These are phyloP conservation scores for Plasmodium coatneyi DNA, from an alignment of 169 alveolate species.

Conservation along the genomic window DNA sequence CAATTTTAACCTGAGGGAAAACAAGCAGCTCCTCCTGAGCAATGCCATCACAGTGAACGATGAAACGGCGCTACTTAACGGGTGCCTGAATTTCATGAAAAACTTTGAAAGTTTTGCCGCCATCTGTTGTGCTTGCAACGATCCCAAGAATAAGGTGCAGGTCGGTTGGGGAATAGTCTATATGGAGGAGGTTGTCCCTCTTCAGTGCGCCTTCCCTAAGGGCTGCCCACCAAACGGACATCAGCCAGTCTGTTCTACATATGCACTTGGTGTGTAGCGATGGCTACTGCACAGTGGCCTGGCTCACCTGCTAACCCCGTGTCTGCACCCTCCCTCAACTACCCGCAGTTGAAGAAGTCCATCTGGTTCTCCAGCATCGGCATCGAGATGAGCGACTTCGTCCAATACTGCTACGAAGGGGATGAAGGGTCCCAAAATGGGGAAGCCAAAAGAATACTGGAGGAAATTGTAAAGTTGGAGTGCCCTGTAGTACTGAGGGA, in stretches of 20 bases:
- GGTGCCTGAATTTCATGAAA: conserved; percentile 21
- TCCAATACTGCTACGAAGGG: conserved; percentile 26
- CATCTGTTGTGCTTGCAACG: conserved; percentile 61
- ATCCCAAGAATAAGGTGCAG: conserved; percentile 68
- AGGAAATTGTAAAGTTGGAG: conserved; percentile 36
- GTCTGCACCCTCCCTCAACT: background rate
- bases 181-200: background rate
- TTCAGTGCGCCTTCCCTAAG: background rate
- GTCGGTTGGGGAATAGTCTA: background rate
- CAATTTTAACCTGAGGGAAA: conserved; percentile 22
- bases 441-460: conserved; percentile 7
- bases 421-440: conserved; percentile 14
- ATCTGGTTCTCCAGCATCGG: conserved; percentile 72
- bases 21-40: conserved; percentile 20
- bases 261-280: no score
- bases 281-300: no score
- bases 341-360: conserved; percentile 34
- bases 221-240: background rate
- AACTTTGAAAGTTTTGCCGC: conserved; percentile 50
- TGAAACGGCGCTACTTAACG: conserved; percentile 8
- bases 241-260: no score
- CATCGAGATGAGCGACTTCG: conserved; percentile 32
- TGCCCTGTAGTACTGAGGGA: conserved; percentile 61
- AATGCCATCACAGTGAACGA: conserved; percentile 7
- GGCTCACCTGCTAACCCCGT: background rate